These are phyloP conservation scores for Pyrenophora tritici-repentis DNA, from an alignment of 2,329 filamentous ascomycete genomes.

Conservation along the genomic window DNA sequence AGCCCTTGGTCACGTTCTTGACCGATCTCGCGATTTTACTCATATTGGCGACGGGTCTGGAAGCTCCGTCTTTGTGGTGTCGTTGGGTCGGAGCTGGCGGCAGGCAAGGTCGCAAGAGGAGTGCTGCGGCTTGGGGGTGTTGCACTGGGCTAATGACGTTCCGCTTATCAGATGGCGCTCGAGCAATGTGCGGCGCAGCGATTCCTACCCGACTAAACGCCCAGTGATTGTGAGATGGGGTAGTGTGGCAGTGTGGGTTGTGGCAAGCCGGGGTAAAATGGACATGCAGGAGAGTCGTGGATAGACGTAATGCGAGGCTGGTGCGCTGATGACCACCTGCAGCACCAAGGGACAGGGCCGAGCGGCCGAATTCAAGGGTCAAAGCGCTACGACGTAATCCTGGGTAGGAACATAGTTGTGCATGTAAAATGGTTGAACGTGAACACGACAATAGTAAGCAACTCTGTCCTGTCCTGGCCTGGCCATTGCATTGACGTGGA, in stretches of 20 bases:
- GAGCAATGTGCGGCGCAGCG: conserved; percentile 8
- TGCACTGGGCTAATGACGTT: conserved; percentile 17
- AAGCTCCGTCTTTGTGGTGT: not conserved
- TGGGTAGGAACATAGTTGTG: not conserved
- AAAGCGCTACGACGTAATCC: conserved; percentile 16
- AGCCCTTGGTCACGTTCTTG: conserved; percentile 99
- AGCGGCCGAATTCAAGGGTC: conserved; percentile 15
- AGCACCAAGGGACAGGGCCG: conserved; percentile 6
- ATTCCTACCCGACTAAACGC: not conserved
- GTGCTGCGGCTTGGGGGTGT: conserved; percentile 9
- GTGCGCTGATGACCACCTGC: conserved; percentile 15
- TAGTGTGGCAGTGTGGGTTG: conserved; percentile 7
- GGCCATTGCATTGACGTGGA: too few species aligned
- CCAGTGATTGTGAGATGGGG: conserved; percentile 3
- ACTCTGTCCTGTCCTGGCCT: too few species aligned
- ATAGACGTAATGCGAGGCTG: conserved; percentile 18
- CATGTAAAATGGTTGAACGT: not conserved
- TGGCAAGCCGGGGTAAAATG: conserved; percentile 15
- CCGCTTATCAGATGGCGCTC: conserved; percentile 8
- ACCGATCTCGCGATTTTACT: conserved; percentile 96
- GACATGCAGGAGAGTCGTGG: conserved; percentile 12
- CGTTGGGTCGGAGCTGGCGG: conserved; percentile 9
- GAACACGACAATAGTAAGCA: too few species aligned
- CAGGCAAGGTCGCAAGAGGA: conserved; percentile 14
- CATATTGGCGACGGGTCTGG: conserved; percentile 61